Conservation (phyloP, 179 eudicot species). For the Silene noctiflora region DNA sequence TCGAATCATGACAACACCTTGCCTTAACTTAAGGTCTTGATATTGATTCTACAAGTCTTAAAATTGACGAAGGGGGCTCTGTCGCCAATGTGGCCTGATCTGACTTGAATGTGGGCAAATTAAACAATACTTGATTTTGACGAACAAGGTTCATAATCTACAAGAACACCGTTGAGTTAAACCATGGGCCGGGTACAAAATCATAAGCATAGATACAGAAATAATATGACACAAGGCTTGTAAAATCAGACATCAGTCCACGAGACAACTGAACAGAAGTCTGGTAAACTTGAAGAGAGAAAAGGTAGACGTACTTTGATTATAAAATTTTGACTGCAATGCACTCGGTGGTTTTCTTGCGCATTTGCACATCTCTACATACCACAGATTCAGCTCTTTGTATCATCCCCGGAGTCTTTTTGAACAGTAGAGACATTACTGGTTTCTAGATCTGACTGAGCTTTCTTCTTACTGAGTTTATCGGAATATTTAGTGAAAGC, state of each 20-base stretch:
- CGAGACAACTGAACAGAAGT: background rate
- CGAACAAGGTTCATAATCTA: too few species aligned
- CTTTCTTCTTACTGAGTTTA: conserved; percentile 38
- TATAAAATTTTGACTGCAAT: background rate
- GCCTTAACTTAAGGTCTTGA: background rate
- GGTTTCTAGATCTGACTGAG: conserved; percentile 26
- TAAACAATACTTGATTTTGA: background rate
- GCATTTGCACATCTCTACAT: background rate
- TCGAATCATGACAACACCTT: background rate
- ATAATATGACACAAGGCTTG: background rate
- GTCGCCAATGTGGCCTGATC: background rate
- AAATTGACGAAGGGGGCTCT: too few species aligned
- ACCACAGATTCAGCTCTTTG: conserved; percentile 13
- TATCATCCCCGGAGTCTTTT: conserved; percentile 27
- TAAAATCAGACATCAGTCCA: background rate
- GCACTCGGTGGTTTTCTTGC: background rate
- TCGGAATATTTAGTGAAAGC: conserved; percentile 66
- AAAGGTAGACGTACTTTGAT: background rate
- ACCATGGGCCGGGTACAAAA: background rate
- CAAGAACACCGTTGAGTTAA: too few species aligned
- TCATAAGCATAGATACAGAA: background rate
- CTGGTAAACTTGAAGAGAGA: background rate
- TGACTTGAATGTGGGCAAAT: background rate
- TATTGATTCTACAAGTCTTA: too few species aligned
- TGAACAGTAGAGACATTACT: conserved; percentile 28